Evolutionary conservation across 352 stramenopile species (phyloP).

Genomic region (Phytophthora multivora): DNA sequence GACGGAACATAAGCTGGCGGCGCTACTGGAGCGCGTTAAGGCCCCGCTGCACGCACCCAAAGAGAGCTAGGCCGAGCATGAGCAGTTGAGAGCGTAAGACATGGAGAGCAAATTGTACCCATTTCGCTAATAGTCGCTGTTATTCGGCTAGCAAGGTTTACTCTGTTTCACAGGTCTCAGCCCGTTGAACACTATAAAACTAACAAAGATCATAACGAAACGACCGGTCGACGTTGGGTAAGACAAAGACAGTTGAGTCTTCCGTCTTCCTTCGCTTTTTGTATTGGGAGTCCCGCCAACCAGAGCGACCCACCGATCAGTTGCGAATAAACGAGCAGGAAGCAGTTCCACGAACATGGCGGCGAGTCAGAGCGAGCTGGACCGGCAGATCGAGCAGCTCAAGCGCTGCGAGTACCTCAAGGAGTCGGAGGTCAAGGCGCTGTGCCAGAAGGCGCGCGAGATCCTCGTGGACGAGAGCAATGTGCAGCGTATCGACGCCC

Average conservation of each 20-base stretch:
- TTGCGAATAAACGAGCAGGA: slow-evolving; percentile 35
- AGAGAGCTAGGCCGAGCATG: not conserved
- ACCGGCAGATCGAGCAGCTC: slow-evolving; percentile 90
- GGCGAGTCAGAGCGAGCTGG: slow-evolving; percentile 84
- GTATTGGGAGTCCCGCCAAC: slow-evolving; percentile 11
- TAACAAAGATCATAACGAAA: slow-evolving; percentile 6
- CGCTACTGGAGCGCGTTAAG: slow-evolving; percentile 44
- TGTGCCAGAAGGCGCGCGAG: slow-evolving; percentile 98
- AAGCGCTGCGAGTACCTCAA: slow-evolving; percentile 98
- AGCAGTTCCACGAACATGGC: slow-evolving; percentile 43
- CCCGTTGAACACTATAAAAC: not conserved
- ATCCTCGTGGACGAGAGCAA: slow-evolving; percentile 99
- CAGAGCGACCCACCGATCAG: slow-evolving; percentile 12
- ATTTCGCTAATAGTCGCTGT: slow-evolving; percentile 1
- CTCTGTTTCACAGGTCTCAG: slow-evolving; percentile 14
- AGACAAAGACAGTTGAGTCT: slow-evolving; percentile 15
- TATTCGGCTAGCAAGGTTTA: slow-evolving; percentile 1
- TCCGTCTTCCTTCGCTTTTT: slow-evolving; percentile 3
- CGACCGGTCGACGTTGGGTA: slow-evolving; percentile 28
- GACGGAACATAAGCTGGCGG: slow-evolving; percentile 57
- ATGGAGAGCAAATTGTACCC: slow-evolving; percentile 8
- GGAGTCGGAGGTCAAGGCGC: slow-evolving; percentile 97
- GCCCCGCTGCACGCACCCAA: slow-evolving; percentile 18
- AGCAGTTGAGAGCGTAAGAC: slow-evolving; percentile 7
- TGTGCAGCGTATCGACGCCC: slow-evolving; percentile 98